Conservation (phyloP, 2,329 filamentous ascomycete species). For the Ceratocystis papillata region DNA sequence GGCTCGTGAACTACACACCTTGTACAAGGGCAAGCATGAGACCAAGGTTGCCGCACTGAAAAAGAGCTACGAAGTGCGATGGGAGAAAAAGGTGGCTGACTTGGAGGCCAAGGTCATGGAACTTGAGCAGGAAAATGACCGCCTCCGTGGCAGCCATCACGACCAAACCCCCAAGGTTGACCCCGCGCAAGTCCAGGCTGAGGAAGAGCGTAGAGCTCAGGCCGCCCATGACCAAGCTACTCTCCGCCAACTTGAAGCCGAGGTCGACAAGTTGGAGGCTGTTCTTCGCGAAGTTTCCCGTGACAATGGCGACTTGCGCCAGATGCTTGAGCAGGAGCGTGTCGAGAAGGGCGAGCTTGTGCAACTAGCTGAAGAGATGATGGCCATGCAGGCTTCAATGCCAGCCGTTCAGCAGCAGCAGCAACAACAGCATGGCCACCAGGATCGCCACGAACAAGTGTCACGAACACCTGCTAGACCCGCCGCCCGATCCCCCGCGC, state of each 20-base stretch:
- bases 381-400: conserved; percentile 51
- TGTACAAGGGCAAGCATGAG: conserved; percentile 97
- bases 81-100: conserved; percentile 77
- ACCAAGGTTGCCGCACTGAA: conserved; percentile 87
- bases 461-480: conserved; percentile 25
- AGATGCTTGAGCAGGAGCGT: conserved; percentile 60
- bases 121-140: conserved; percentile 62
- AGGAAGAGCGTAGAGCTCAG: conserved; percentile 50
- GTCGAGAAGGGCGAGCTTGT: conserved; percentile 79
- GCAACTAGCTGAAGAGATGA: conserved; percentile 72
- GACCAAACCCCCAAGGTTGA: conserved; percentile 32
- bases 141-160: conserved; percentile 45
- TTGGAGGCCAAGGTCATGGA: conserved; percentile 62
- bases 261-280: conserved; percentile 62
- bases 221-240: conserved; percentile 45
- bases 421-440: conserved; percentile 25
- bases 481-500: conserved; percentile 26
- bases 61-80: conserved; percentile 71
- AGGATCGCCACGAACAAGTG: conserved; percentile 27
- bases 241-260: conserved; percentile 59
- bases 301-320: conserved; percentile 56
- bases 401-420: conserved; percentile 24
- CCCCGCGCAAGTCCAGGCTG: conserved; percentile 34
- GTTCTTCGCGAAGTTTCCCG: conserved; percentile 58
- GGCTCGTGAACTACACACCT: conserved; percentile 78